phyloP scores from a whole-genome alignment of 2,329 filamentous ascomycete species.

The Fusarium buharicum region DNA sequence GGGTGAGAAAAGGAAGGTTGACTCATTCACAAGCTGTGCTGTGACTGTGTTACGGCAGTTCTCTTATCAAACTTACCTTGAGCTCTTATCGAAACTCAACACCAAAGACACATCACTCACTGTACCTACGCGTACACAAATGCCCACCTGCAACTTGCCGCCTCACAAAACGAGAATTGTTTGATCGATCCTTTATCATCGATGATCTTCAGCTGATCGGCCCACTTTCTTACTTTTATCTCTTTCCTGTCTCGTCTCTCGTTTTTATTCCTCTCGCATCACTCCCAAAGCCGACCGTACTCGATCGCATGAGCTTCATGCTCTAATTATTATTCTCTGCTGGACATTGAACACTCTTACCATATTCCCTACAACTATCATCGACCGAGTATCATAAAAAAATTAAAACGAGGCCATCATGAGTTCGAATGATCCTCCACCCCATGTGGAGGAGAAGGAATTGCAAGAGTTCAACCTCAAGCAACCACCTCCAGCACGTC shows the following conservation, averaged over 20 bases:
- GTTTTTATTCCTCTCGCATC: constrained; percentile 18
- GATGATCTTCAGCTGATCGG: constrained; percentile 32
- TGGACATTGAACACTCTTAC: neutral
- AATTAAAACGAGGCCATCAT: constrained; percentile 23
- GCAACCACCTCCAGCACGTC: constrained; percentile 32
- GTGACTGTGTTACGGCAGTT: neutral
- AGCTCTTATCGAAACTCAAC: constrained; percentile 12
- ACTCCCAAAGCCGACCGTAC: constrained; percentile 13
- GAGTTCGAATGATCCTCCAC: constrained; percentile 36
- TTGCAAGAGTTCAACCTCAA: constrained; percentile 30
- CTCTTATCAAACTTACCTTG: neutral
- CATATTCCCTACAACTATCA: neutral
- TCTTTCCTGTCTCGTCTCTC: constrained; percentile 17
- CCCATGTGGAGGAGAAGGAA: constrained; percentile 29
- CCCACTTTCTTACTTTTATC: constrained; percentile 22
- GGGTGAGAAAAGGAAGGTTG: neutral
- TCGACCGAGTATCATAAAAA: constrained; percentile 2
- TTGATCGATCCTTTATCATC: constrained; percentile 27
- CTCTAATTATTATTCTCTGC: constrained; percentile 9
- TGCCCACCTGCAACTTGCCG: constrained; percentile 11
- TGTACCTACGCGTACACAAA: constrained; percentile 7
- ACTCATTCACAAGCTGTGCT: neutral
- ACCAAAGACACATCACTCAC: constrained; percentile 23
- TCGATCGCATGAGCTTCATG: constrained; percentile 20
- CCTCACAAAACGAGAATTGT: constrained; percentile 17